A percentile compares a stretch with the other conserved stretches of the same genome.
These are phyloP conservation scores for Microthyrium microscopicum DNA, from an alignment of 2,329 filamentous ascomycete species.

Conservation along the genomic window DNA sequence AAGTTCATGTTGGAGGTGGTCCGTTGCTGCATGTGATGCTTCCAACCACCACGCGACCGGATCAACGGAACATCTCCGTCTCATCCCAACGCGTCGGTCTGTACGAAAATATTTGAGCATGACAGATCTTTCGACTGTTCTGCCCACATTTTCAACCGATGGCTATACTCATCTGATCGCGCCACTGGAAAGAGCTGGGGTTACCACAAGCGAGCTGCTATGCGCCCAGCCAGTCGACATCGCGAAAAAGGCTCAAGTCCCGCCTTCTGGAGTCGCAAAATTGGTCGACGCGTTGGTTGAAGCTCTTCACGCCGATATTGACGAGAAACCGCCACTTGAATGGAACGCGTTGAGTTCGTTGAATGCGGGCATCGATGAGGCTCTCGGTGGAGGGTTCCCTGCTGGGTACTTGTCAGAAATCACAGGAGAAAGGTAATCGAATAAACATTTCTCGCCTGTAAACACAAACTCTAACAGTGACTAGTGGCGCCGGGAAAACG, in stretches of 20 bases:
- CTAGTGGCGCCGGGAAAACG: constrained; percentile 77
- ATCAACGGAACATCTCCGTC: neutral
- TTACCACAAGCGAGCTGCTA: constrained; percentile 73
- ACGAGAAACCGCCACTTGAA: neutral
- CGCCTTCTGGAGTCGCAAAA: constrained; percentile 62
- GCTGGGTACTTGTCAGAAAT: constrained; percentile 74
- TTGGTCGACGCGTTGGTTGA: constrained; percentile 50
- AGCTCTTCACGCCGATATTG: constrained; percentile 37
- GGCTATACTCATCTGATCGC: constrained; percentile 61
- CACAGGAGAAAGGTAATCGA: constrained; percentile 62
- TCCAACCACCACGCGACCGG: neutral
- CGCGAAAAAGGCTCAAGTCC: constrained; percentile 69
- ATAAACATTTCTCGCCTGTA: constrained; percentile 4
- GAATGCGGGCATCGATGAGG: constrained; percentile 52
- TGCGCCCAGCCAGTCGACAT: constrained; percentile 69
- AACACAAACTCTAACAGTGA: neutral
- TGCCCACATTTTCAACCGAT: constrained; percentile 61
- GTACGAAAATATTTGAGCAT: constrained; percentile 35
- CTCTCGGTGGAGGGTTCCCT: constrained; percentile 64
- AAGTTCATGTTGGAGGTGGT: too few species aligned
- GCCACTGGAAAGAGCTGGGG: constrained; percentile 57
- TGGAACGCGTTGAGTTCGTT: constrained; percentile 35
- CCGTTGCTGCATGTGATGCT: too few species aligned
- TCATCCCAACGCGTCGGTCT: neutral
- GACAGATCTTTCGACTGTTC: constrained; percentile 71